phyloP scores from a whole-genome alignment of 2,329 filamentous ascomycete species.

The Elsinoe necatrix region DNA sequence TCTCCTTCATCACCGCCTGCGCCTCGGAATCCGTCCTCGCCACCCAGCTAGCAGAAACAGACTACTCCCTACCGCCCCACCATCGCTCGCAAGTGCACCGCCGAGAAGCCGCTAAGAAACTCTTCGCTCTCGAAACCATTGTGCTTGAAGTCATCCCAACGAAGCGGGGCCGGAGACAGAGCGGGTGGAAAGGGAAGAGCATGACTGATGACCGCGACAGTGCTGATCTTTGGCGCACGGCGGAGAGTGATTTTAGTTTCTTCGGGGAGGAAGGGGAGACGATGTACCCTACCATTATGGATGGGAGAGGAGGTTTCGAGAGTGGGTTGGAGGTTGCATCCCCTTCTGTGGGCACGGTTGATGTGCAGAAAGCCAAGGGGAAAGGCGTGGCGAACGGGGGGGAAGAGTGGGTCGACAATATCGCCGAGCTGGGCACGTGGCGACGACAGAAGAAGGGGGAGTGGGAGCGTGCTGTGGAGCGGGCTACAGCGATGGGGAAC shows the following conservation, averaged over 20 bases:
- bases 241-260: slow-evolving; percentile 49
- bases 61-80: slow-evolving; percentile 52
- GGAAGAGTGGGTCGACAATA: slow-evolving; percentile 38
- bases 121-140: slow-evolving; percentile 49
- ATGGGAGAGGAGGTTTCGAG: slow-evolving; percentile 34
- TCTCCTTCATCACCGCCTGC: slow-evolving; percentile 48
- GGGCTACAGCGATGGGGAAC: slow-evolving; percentile 17
- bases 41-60: slow-evolving; percentile 44
- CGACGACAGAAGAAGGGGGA: slow-evolving; percentile 44
- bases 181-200: slow-evolving; percentile 38
- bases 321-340: slow-evolving; percentile 40
- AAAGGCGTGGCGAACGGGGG: slow-evolving; percentile 17
- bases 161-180: neutral
- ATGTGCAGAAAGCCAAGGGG: slow-evolving; percentile 14
- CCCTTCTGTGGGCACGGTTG: slow-evolving; percentile 18
- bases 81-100: slow-evolving; percentile 35
- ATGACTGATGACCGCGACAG: slow-evolving; percentile 48
- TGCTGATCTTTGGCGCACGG: slow-evolving; percentile 52
- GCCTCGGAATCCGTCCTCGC: slow-evolving; percentile 48
- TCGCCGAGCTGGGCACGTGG: slow-evolving; percentile 47
- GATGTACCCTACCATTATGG: slow-evolving; percentile 37
- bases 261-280: slow-evolving; percentile 45
- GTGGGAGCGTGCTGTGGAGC: slow-evolving; percentile 32
- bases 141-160: slow-evolving; percentile 46
- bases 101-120: slow-evolving; percentile 40